Conservation (phyloP, 1,284 basidiomycete species). For the Hymenochaete sp. region DNA sequence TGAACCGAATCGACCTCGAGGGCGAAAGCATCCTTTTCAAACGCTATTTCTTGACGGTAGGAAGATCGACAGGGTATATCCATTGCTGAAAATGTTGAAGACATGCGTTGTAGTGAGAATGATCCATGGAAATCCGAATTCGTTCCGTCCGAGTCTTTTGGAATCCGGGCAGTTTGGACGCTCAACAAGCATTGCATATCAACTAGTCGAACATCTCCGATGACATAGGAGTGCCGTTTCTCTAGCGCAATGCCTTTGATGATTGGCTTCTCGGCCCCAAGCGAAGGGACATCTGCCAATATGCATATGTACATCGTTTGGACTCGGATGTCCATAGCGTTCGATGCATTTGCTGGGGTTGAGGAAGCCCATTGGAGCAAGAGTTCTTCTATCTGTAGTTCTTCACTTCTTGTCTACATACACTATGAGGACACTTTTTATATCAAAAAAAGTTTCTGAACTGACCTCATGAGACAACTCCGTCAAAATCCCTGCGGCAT, state of each 20-base stretch:
- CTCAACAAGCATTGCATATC: not conserved
- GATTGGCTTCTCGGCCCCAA: conserved; percentile 7
- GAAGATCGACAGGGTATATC: too few species aligned
- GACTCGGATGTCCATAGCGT: conserved; percentile 6
- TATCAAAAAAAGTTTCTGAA: too few species aligned
- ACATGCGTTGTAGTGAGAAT: too few species aligned
- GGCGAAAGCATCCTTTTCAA: not conserved
- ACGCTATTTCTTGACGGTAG: not conserved
- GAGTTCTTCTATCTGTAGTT: conserved; percentile 12
- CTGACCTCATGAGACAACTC: conserved; percentile 3
- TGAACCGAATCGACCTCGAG: not conserved
- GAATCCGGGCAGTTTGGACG: too few species aligned
- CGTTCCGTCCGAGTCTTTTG: not conserved
- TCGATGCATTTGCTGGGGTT: not conserved
- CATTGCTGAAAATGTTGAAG: too few species aligned
- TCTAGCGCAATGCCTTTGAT: not conserved
- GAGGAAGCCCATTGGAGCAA: conserved; percentile 9
- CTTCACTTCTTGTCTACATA: too few species aligned
- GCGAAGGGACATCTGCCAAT: conserved; percentile 5
- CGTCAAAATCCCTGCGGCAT: conserved; percentile 2
- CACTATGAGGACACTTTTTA: too few species aligned
- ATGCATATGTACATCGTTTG: not conserved
- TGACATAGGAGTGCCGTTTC: not conserved
- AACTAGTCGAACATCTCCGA: not conserved
- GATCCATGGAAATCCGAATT: not conserved